Evolutionary conservation across 2,329 filamentous ascomycete species (phyloP).

Genomic region (Claviceps quebecensis): DNA sequence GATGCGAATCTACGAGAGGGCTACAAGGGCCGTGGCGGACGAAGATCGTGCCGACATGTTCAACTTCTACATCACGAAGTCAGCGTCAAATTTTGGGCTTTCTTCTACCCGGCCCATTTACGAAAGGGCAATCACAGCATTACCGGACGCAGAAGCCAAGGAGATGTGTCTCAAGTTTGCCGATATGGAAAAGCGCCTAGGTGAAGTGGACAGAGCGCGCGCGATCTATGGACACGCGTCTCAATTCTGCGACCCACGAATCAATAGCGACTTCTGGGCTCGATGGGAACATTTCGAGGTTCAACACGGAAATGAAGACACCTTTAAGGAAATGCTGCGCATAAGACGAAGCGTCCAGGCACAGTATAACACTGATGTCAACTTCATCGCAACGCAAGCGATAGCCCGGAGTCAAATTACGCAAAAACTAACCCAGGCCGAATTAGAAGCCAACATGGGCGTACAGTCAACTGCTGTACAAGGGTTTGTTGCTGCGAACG

Average conservation of each 20-base stretch:
- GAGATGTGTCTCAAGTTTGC: slow-evolving; percentile 99
- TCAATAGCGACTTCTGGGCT: slow-evolving; percentile 79
- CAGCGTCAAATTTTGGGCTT: slow-evolving; percentile 91
- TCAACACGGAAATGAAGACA: slow-evolving; percentile 96
- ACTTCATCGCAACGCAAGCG: slow-evolving; percentile 93
- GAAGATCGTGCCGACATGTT: slow-evolving; percentile 96
- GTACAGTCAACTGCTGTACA: slow-evolving; percentile 75
- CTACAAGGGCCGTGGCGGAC: slow-evolving; percentile 85
- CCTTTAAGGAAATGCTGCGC: slow-evolving; percentile 96
- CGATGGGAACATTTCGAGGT: slow-evolving; percentile 98
- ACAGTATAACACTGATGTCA: slow-evolving; percentile 97
- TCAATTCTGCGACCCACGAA: slow-evolving; percentile 92
- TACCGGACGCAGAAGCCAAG: slow-evolving; percentile 84
- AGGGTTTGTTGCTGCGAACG: slow-evolving; percentile 82
- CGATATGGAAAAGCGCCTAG: slow-evolving; percentile 83
- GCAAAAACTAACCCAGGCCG: slow-evolving; percentile 34
- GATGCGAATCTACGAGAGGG: slow-evolving; percentile 97
- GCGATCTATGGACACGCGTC: slow-evolving; percentile 95
- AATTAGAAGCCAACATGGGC: slow-evolving; percentile 84
- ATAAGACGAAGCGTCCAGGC: slow-evolving; percentile 96
- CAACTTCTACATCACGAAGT: slow-evolving; percentile 98
- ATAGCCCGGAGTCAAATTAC: slow-evolving; percentile 68
- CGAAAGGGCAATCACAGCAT: slow-evolving; percentile 83
- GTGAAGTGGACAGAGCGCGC: slow-evolving; percentile 86
- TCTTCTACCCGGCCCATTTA: slow-evolving; percentile 92